Conservation (phyloP, 2,329 filamentous ascomycete genomes). For the Penicillium hesseltinei region DNA sequence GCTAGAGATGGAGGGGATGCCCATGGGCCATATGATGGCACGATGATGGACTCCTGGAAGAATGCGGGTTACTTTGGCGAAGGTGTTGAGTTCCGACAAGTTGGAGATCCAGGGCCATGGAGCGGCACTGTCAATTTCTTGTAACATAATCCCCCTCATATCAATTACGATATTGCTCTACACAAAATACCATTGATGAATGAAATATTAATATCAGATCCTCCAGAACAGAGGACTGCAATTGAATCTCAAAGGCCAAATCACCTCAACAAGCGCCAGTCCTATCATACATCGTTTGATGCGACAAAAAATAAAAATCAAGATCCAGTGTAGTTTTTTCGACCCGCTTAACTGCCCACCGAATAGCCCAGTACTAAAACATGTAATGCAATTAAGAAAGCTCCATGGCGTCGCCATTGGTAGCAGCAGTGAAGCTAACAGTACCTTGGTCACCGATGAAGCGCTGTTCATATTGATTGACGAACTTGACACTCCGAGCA, state of each 20-base stretch:
- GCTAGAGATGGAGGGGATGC: constrained; percentile 73
- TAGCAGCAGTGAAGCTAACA: constrained; percentile 64
- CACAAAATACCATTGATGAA: background rate
- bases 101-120: constrained; percentile 58
- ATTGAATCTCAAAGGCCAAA: constrained; percentile 23
- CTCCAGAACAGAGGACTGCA: constrained; percentile 12
- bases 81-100: constrained; percentile 71
- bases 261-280: constrained; percentile 36
- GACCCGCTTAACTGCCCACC: constrained; percentile 13
- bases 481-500: constrained; percentile 81
- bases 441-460: constrained; percentile 84
- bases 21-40: constrained; percentile 83
- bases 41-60: constrained; percentile 87
- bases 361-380: constrained; percentile 16
- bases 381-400: constrained; percentile 50
- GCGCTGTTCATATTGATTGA: constrained; percentile 83
- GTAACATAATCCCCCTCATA: constrained; percentile 33
- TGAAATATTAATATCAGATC: constrained; percentile 12
- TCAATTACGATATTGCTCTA: background rate
- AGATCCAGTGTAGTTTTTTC: constrained; percentile 20
- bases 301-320: constrained; percentile 23
- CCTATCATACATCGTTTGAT: constrained; percentile 41
- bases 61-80: constrained; percentile 90
- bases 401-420: constrained; percentile 67
- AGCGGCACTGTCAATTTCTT: constrained; percentile 52